Percentiles rank a stretch among this genome's conserved stretches.
Evolutionary conservation across 257 asterid species (phyloP).

Genomic region (Leptodermis oblonga): DNA sequence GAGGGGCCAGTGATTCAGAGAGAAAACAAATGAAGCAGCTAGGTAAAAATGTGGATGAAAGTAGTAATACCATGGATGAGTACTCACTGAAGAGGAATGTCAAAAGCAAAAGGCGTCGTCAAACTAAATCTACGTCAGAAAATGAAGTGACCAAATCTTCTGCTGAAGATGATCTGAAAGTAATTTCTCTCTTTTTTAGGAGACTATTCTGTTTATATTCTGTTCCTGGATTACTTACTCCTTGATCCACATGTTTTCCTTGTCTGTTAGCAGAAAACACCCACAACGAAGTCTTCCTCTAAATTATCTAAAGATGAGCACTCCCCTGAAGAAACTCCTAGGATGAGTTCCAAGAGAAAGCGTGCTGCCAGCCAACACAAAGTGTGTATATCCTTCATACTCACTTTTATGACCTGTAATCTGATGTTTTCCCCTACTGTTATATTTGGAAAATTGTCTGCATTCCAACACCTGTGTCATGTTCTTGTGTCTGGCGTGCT

Average conservation of each 20-base stretch:
- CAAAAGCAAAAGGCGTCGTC: constrained; percentile 48
- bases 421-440: not conserved
- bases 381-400: constrained; percentile 20
- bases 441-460: not conserved
- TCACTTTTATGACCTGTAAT: not conserved
- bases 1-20: constrained; percentile 41
- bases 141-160: constrained; percentile 39
- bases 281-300: constrained; percentile 34
- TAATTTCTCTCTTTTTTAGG: constrained; percentile 22
- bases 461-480: not conserved
- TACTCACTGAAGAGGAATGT: constrained; percentile 36
- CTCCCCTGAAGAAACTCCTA: constrained; percentile 47
- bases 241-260: constrained; percentile 12
- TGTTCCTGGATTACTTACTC: constrained; percentile 10
- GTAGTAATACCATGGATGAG: constrained; percentile 26
- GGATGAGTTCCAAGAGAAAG: constrained; percentile 57
- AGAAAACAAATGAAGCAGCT: constrained; percentile 14
- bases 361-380: constrained; percentile 49
- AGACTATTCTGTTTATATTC: constrained; percentile 13
- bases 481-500: not conserved
- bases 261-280: constrained; percentile 26
- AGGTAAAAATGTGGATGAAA: constrained; percentile 18
- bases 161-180: constrained; percentile 44
- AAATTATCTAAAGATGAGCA: constrained; percentile 45
- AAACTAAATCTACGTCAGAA: constrained; percentile 39